Evolutionary conservation across 805 yeast species (phyloP), one percentile per base, ranked within the genome.

Genomic region (Ascoidea tarda): DNA sequence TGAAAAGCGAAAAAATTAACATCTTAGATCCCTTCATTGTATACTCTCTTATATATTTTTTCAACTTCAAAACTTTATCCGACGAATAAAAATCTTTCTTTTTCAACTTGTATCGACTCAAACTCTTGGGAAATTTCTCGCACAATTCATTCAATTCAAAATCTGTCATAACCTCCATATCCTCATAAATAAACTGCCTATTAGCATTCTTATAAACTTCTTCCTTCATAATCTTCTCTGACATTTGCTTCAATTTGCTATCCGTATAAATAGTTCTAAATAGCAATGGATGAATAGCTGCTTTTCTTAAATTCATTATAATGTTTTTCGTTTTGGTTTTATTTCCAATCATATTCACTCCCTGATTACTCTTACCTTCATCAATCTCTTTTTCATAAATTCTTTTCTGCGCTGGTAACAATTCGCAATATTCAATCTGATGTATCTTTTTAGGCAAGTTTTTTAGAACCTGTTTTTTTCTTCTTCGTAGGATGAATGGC

Each of bases 121-220:
- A 66, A 1, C 90, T 77, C n/a, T 65, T 68, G 33, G 90, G 86
- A 66, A 85, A 91, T 57, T 78, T 79, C 47, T 70, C 70, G 64
- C 97, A 88, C 51, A 93, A 69, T 16, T 72, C 70, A 62, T 89
- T 82, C 51, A 93, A 72, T 68, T 93, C 99, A 64, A 77, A 86
- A 70, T 93, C 99, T 6, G 87, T 77, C 97, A 93, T 88, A 12
- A 85, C 87, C 63, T 80, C 80, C 98, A 93, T 90, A 66, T 93
- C 99, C 69, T 93, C 99, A 62, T 63, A 79, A 54, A 93, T 90
- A 61, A 75, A 93, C 46, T 78, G 71, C 56, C 72, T 69, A 63
- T 88, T 89, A 16, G 98, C 97, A 53, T 81, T 79, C 38, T 71
- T 74, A 66, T 93, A 93, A 51, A 77, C 81, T 0, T 88, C 87